phyloP scores from a whole-genome alignment of 2,329 filamentous ascomycete genomes.

The Ophiostoma novo-ulmi region DNA sequence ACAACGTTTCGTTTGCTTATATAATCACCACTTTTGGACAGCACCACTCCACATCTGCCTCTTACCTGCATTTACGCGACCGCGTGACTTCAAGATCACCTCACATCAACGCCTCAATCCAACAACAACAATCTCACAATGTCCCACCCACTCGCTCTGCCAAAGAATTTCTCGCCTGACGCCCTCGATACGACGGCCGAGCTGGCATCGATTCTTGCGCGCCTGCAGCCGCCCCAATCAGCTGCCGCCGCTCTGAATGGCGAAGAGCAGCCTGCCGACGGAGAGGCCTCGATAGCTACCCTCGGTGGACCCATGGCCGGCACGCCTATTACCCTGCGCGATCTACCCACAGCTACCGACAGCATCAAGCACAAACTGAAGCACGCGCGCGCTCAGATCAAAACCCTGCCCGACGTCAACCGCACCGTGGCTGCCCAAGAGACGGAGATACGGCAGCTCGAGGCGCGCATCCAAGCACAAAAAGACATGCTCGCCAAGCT shows the following conservation, averaged over 20 bases:
- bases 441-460: conserved; percentile 62
- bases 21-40: not conserved
- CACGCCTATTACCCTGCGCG: conserved; percentile 54
- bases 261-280: conserved; percentile 36
- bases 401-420: conserved; percentile 63
- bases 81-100: not conserved
- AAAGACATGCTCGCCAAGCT: conserved; percentile 52
- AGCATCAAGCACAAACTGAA: conserved; percentile 78
- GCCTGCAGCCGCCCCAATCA: conserved; percentile 55
- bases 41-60: not conserved
- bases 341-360: conserved; percentile 73
- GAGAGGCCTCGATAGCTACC: conserved; percentile 27
- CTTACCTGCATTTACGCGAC: not conserved
- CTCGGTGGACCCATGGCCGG: conserved; percentile 20
- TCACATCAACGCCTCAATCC: not conserved
- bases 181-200: conserved; percentile 81
- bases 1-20: not conserved
- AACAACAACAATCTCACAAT: conserved; percentile 7
- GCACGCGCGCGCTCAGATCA: conserved; percentile 63
- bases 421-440: conserved; percentile 64
- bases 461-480: conserved; percentile 59
- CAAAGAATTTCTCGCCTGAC: conserved; percentile 68
- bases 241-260: conserved; percentile 25
- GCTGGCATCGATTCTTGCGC: conserved; percentile 70
- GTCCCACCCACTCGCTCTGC: conserved; percentile 46